Base-by-base conservation (phyloP, 2,329 filamentous ascomycete genomes). In the Diplodia seriata region DNA sequence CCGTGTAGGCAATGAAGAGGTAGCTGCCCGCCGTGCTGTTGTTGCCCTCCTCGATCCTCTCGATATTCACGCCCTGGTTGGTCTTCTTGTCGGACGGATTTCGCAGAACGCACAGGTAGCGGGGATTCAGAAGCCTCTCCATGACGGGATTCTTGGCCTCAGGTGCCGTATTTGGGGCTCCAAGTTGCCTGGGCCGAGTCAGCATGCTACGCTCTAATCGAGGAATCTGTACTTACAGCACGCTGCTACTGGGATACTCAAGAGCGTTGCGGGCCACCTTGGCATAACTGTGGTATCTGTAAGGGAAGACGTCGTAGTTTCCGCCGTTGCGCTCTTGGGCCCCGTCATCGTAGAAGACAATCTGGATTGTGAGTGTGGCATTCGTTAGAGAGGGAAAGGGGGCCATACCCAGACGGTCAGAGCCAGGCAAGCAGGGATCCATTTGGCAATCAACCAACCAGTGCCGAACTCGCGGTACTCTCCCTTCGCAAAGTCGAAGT, bases 1-100 rank as follows among this genome's bases (percentile, higher is more conserved):
- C 73, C 0, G 81, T 82, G 68, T 82, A 83, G 0, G 78, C 79
- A 14, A 82, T 71, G 62, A 83, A 80, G 4, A 82, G 70, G 50
- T 81, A 82, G 18, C 50, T 63, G 3, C 59, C 43, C 1, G 31
- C 36, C 15, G 73, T 14, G 14, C 18, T 43, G 29, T 20, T 66
- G 15, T 56, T 33, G 33, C 20, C 33, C 3, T 33, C 12, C 6
- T 55, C 63, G 11, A 54, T 20, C 20, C 8, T 15, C 33, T 15
- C 18, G 20, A 54, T 47, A 26, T 14, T 43, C 6, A 63, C 40
- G 26, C 59, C 59, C 9, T 38, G 31, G 26, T 63, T 63, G 29
- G 29, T 47, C 3, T 38, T 43, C n/a, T 43, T 51, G 33, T 66
- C 53, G 18, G 29, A 23, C 0, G 59, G 59, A 12, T 51, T 51